phyloP scores from a whole-genome alignment of 2,329 filamentous ascomycete species.

The Aotearoamyces nothofagi region DNA sequence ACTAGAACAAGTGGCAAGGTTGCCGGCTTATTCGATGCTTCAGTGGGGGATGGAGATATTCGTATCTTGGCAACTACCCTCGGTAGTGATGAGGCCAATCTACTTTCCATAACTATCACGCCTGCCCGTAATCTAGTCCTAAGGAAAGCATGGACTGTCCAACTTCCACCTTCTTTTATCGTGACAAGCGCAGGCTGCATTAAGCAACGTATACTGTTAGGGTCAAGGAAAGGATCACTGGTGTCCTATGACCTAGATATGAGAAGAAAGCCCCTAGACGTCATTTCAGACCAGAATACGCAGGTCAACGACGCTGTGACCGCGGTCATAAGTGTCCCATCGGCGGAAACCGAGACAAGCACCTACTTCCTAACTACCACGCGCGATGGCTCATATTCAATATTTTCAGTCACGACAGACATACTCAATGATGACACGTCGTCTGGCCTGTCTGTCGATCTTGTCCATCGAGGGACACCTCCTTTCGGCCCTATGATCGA shows the following conservation, averaged over 20 bases:
- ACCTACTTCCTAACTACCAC: constrained; percentile 54
- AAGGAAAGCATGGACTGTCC: constrained; percentile 7
- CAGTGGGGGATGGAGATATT: constrained; percentile 2
- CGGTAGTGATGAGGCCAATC: constrained; percentile 18
- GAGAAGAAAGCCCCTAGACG: constrained; percentile 3
- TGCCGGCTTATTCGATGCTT: constrained; percentile 17
- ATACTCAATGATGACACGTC: constrained; percentile 8
- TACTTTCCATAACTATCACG: constrained; percentile 10
- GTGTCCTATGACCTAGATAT: constrained; percentile 31
- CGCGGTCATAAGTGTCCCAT: constrained; percentile 36
- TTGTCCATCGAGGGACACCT: constrained; percentile 52
- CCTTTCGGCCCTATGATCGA: constrained; percentile 68
- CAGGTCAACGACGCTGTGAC: constrained; percentile 49
- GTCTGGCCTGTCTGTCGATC: constrained; percentile 19
- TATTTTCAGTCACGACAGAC: constrained; percentile 26
- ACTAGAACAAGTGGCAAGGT: constrained; percentile 8
- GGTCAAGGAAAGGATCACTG: constrained; percentile 38
- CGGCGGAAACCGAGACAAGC: constrained; percentile 2
- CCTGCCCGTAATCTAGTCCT: constrained; percentile 5
- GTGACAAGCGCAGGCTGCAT: constrained; percentile 32
- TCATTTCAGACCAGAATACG: constrained; percentile 1
- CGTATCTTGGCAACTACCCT: constrained; percentile 18
- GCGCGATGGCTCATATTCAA: constrained; percentile 61
- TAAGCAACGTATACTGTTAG: constrained; percentile 28
- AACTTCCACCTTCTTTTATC: constrained; percentile 26